Evolutionary conservation across 768 basidiomycete genomes (phyloP).

Genomic region (Clavaria fumosa): DNA sequence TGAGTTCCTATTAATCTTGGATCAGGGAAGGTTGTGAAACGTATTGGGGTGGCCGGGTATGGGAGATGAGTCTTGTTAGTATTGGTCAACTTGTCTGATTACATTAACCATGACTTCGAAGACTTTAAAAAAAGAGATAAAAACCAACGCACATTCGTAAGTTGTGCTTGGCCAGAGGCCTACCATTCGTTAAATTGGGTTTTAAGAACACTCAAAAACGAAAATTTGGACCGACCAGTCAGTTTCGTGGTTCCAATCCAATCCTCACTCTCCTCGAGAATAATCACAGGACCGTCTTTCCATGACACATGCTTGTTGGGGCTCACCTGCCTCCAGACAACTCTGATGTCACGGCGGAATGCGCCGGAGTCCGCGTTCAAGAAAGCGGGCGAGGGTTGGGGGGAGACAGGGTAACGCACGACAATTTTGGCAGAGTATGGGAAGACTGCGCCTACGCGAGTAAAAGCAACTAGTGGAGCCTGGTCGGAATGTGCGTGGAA

Average conservation of each 20-base stretch:
- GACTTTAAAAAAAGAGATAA: constrained; percentile 1
- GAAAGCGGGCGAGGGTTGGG: constrained; percentile 18
- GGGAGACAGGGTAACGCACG: constrained; percentile 43
- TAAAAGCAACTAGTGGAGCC: constrained; percentile 41
- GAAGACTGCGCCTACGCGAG: constrained; percentile 56
- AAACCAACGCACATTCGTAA: constrained; percentile 45
- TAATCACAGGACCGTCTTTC: constrained; percentile 38
- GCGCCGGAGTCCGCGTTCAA: constrained; percentile 20
- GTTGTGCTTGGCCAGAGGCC: constrained; percentile 54
- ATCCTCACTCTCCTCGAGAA: constrained; percentile 30
- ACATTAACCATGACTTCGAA: constrained; percentile 6
- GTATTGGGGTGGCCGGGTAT: constrained; percentile 34
- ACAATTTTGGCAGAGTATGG: constrained; percentile 46
- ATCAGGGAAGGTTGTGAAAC: constrained; percentile 66
- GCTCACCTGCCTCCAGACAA: too few species aligned
- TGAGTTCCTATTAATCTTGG: constrained; percentile 37
- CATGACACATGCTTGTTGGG: constrained; percentile 22
- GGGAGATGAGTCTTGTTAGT: constrained; percentile 31
- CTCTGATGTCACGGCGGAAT: constrained; percentile 30
- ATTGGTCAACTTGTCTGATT: constrained; percentile 28
- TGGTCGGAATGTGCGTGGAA: constrained; percentile 39
- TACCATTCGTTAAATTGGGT: too few species aligned
- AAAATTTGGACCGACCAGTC: too few species aligned
- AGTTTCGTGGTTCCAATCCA: constrained; percentile 44
- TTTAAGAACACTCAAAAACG: too few species aligned